Conservation (phyloP, 2,329 filamentous ascomycete species). For the Chrysoporthe puriensis region DNA sequence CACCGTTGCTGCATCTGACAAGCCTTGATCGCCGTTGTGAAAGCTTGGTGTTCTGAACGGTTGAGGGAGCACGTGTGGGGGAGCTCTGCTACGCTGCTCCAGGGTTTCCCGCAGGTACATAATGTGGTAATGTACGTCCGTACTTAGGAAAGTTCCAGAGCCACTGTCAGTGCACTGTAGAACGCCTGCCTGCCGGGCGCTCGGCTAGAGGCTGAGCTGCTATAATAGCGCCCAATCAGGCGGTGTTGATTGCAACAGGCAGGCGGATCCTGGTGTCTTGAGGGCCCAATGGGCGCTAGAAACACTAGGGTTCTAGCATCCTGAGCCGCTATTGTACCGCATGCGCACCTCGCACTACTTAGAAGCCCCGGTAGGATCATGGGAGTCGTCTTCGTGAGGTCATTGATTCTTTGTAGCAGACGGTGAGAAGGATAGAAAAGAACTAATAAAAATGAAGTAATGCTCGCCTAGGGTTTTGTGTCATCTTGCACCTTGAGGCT, state of each 20-base stretch:
- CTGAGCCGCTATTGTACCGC: not conserved
- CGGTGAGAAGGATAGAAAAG: not conserved
- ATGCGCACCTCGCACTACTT: not conserved
- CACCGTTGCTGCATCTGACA: slow-evolving; percentile 30
- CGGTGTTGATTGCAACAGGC: slow-evolving; percentile 14
- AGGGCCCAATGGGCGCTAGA: not conserved
- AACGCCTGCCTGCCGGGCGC: slow-evolving; percentile 3
- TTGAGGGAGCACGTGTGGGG: not conserved
- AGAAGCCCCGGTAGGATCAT: not conserved
- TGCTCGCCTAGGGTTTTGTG: not conserved
- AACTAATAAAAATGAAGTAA: not conserved
- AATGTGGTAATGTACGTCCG: not conserved
- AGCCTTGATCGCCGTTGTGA: slow-evolving; percentile 9
- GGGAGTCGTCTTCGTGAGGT: slow-evolving; percentile 17
- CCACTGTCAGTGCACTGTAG: not conserved
- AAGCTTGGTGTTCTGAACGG: slow-evolving; percentile 16
- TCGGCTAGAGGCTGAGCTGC: not conserved
- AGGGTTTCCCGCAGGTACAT: slow-evolving; percentile 1
- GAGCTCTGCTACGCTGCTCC: not conserved
- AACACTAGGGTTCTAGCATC: slow-evolving; percentile 6
- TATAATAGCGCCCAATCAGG: slow-evolving; percentile 20
- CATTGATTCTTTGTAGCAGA: slow-evolving; percentile 18
- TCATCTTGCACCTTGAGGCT: not conserved
- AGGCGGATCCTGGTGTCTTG: not conserved
- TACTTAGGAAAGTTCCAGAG: not conserved